These are phyloP conservation scores for Malus sylvestris DNA, from an alignment of 306 rosid genomes.

Conservation along the genomic window DNA sequence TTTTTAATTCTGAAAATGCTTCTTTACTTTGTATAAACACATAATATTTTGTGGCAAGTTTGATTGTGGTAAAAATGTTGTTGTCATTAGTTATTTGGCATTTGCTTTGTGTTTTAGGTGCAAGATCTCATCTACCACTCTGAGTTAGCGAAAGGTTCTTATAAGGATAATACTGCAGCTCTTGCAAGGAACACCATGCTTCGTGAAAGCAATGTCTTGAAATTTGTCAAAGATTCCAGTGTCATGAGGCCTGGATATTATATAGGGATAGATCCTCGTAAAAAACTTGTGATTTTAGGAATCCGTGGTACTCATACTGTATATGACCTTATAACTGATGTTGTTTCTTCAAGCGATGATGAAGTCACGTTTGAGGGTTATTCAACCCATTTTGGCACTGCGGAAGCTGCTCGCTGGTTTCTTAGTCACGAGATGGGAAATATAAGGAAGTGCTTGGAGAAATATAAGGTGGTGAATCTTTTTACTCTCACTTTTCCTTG, in stretches of 20 bases:
- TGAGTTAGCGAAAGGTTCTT: slow-evolving; percentile 81
- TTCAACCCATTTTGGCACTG: slow-evolving; percentile 86
- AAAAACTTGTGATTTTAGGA: slow-evolving; percentile 72
- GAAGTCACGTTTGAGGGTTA: slow-evolving; percentile 83
- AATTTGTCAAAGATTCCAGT: slow-evolving; percentile 67
- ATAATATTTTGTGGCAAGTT: background rate
- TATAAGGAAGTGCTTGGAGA: slow-evolving; percentile 59
- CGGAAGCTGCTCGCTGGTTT: slow-evolving; percentile 96
- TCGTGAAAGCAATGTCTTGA: slow-evolving; percentile 73
- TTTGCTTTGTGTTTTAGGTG: slow-evolving; percentile 53
- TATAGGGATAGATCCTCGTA: slow-evolving; percentile 69
- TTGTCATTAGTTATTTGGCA: slow-evolving; percentile 26
- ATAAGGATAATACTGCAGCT: slow-evolving; percentile 48
- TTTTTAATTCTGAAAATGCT: slow-evolving; percentile 3
- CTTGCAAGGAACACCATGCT: slow-evolving; percentile 85
- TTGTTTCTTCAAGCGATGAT: slow-evolving; percentile 60
- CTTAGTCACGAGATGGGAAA: slow-evolving; percentile 64
- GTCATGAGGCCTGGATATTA: slow-evolving; percentile 94
- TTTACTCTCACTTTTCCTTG: background rate
- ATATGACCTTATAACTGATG: slow-evolving; percentile 84
- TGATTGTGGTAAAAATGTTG: background rate
- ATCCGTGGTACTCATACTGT: slow-evolving; percentile 92
- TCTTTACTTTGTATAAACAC: background rate
- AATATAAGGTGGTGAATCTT: slow-evolving; percentile 58
- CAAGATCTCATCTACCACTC: slow-evolving; percentile 77